phyloP scores from a whole-genome alignment of 2,329 filamentous ascomycete genomes.

The Arthrinium phaeospermum region DNA sequence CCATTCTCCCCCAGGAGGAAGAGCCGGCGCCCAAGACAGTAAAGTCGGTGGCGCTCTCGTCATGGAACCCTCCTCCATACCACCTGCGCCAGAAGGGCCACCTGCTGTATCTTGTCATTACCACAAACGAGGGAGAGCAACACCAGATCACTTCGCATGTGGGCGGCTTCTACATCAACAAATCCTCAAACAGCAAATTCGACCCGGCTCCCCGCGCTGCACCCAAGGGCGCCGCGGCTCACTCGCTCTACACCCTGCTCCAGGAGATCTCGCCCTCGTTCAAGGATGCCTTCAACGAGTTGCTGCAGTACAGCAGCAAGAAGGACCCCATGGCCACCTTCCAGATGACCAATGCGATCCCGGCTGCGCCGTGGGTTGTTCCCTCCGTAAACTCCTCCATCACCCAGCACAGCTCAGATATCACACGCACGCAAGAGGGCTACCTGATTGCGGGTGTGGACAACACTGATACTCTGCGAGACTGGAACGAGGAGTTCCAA shows the following conservation, averaged over 20 bases:
- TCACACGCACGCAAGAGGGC: constrained; percentile 89
- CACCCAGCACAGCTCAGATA: constrained; percentile 78
- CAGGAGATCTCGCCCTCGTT: constrained; percentile 84
- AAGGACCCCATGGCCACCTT: constrained; percentile 91
- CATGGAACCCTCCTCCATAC: constrained; percentile 96
- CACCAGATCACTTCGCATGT: constrained; percentile 92
- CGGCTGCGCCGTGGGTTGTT: constrained; percentile 90
- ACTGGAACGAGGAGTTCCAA: constrained; percentile 99
- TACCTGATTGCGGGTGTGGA: constrained; percentile 90
- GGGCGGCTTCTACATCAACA: constrained; percentile 96
- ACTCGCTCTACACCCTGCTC: constrained; percentile 86
- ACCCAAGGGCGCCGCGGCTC: constrained; percentile 79
- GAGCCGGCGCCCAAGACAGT: constrained; percentile 84
- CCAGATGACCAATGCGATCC: constrained; percentile 93
- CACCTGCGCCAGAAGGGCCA: constrained; percentile 91
- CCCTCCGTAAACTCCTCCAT: constrained; percentile 68
- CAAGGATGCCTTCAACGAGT: constrained; percentile 71
- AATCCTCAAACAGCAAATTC: constrained; percentile 93
- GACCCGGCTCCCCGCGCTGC: constrained; percentile 82
- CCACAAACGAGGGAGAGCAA: constrained; percentile 93
- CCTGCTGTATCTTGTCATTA: constrained; percentile 85
- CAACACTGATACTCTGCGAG: constrained; percentile 89
- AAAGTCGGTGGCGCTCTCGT: constrained; percentile 84
- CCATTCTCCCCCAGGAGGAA: constrained; percentile 71
- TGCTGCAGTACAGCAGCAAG: constrained; percentile 84